These are phyloP conservation scores for Oryza punctata DNA, from an alignment of 176 grass and related monocot species.

Conservation along the genomic window DNA sequence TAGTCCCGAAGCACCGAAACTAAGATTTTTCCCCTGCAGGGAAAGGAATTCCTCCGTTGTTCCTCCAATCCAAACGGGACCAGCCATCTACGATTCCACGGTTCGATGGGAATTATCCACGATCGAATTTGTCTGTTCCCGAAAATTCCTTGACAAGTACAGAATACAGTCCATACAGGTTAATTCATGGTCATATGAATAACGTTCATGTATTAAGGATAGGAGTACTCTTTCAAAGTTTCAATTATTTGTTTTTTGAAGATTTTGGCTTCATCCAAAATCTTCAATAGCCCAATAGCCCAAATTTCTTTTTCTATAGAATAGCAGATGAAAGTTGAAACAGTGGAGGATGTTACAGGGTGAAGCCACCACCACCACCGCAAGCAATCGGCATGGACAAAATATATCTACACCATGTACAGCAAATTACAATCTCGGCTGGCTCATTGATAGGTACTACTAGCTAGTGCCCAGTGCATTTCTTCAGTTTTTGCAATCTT, in stretches of 20 bases:
- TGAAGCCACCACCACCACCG: constrained; percentile 31
- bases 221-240: neutral
- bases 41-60: neutral
- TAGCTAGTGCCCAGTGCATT: constrained; percentile 7
- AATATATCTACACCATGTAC: constrained; percentile 83
- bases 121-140: neutral
- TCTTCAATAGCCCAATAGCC: neutral
- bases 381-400: constrained; percentile 45
- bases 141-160: neutral
- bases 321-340: constrained; percentile 34
- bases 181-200: neutral
- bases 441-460: constrained; percentile 38
- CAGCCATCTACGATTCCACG: neutral
- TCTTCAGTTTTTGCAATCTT: constrained; percentile 1
- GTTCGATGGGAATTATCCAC: neutral
- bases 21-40: neutral
- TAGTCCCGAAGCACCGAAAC: neutral
- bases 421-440: constrained; percentile 40
- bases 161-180: neutral
- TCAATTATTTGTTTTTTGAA: neutral
- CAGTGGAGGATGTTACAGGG: constrained; percentile 45
- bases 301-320: constrained; percentile 17
- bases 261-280: neutral
- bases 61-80: neutral
- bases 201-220: neutral